These are phyloP conservation scores for Fusarium dlaminii DNA, from an alignment of 2,329 filamentous ascomycete genomes.

Conservation along the genomic window DNA sequence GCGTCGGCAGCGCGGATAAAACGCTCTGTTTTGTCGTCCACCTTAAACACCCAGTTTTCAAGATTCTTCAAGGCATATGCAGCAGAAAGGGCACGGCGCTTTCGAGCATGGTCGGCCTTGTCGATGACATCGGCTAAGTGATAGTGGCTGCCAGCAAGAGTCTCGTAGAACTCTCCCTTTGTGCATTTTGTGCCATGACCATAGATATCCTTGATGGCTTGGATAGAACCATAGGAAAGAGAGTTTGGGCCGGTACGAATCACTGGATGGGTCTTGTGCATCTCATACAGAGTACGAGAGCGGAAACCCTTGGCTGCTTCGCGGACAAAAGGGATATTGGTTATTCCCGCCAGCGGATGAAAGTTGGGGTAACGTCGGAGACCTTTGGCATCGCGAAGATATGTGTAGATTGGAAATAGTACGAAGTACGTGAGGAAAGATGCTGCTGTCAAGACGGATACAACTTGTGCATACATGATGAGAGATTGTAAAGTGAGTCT, in stretches of 20 bases:
- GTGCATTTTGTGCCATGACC: slow-evolving; percentile 58
- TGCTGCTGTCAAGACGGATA: slow-evolving; percentile 7
- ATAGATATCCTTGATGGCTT: slow-evolving; percentile 49
- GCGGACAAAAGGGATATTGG: slow-evolving; percentile 33
- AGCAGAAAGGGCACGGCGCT: slow-evolving; percentile 59
- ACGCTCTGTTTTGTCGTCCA: slow-evolving; percentile 59
- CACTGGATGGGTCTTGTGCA: slow-evolving; percentile 55
- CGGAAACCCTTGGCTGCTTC: slow-evolving; percentile 49
- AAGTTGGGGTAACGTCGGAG: slow-evolving; percentile 37
- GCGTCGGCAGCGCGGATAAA: slow-evolving; percentile 56
- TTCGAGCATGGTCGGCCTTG: slow-evolving; percentile 60
- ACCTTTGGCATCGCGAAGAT: slow-evolving; percentile 51
- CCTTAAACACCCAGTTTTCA: slow-evolving; percentile 64
- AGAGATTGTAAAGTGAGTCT: not conserved
- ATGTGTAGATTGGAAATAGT: slow-evolving; percentile 23
- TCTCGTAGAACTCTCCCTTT: slow-evolving; percentile 59
- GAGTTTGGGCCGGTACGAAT: slow-evolving; percentile 43
- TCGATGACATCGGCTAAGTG: slow-evolving; percentile 63
- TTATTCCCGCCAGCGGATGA: slow-evolving; percentile 35
- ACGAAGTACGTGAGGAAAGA: slow-evolving; percentile 27
- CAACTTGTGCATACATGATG: slow-evolving; percentile 35
- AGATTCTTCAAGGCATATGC: slow-evolving; percentile 64
- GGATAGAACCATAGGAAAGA: slow-evolving; percentile 37
- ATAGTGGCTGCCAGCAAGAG: slow-evolving; percentile 58
- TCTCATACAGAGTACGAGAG: slow-evolving; percentile 56